A percentile compares a stretch with the other conserved stretches of the same genome.
phyloP scores from a whole-genome alignment of 2,329 filamentous ascomycete genomes.

The Rhinocladiella similis region DNA sequence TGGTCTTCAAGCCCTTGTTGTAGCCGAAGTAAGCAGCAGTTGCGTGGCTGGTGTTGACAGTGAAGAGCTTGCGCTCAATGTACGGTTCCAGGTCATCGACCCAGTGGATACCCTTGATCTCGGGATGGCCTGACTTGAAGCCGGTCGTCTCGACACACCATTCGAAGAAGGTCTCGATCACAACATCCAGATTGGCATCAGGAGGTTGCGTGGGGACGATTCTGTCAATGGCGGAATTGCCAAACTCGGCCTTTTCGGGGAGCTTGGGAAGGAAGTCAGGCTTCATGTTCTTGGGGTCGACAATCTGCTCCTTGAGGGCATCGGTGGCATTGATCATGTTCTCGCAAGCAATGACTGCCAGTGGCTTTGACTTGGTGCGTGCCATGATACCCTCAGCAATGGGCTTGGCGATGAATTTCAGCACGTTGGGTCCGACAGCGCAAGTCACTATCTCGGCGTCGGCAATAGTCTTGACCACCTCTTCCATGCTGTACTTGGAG shows the following conservation, averaged over 20 bases:
- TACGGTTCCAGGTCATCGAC: conserved; percentile 89
- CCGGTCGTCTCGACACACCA: conserved; percentile 93
- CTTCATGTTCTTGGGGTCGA: conserved; percentile 69
- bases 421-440: conserved; percentile 92
- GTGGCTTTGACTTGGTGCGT: conserved; percentile 65
- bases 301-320: conserved; percentile 79
- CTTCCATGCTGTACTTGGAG: conserved; percentile 79
- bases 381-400: conserved; percentile 91
- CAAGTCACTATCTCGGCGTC: conserved; percentile 91
- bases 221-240: conserved; percentile 97
- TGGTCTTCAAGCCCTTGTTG: conserved; percentile 79
- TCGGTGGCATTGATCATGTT: conserved; percentile 96
- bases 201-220: conserved; percentile 90
- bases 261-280: conserved; percentile 57
- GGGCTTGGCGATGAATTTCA: conserved; percentile 92
- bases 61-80: conserved; percentile 99
- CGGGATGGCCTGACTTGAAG: conserved; percentile 70
- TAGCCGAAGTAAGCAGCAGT: conserved; percentile 95
- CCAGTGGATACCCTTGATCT: conserved; percentile 88
- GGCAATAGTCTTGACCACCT: conserved; percentile 81
- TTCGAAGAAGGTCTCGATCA: conserved; percentile 98
- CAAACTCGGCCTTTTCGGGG: conserved; percentile 76
- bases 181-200: conserved; percentile 81
- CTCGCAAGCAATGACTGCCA: conserved; percentile 95
- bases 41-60: conserved; percentile 97